Base-by-base conservation (phyloP, 2,329 filamentous ascomycete species). In the Botrytis porri region DNA sequence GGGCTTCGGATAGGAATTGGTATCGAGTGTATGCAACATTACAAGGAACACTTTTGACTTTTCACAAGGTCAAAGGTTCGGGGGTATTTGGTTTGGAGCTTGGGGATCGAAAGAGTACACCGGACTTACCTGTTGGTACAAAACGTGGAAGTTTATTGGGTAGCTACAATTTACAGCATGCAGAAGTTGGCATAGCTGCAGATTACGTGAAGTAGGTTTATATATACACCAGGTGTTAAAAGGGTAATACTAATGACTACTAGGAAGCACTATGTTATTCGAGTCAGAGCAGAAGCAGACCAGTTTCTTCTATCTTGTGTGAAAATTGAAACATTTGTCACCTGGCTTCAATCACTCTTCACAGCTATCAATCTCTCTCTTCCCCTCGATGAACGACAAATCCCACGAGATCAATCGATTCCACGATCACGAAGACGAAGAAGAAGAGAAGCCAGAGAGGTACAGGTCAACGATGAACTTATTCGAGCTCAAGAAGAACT, bases 321-420 rank as follows among this genome's bases (percentile, higher is more conserved):
- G 70, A 87, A 89, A 69, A 84, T 93, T 70, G 86, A 89, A 72
- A 88, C 86, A 0, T 92, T 93, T 80, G 85, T 93, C 74, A 86
- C 86, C 67, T 92, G 92, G 90, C 83, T 93, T 3, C 89, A 93
- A 78, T 84, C 85, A 4, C 83, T 93, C 16, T 92, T 90, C 78
- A 90, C 90, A n/a, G 91, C 90, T 64, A 92, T 94, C 74, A 90
- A 93, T 78, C 87, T 94, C 32, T 88, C 91, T 20, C 84, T 88
- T 0, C 88, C 91, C 1, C 86, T 94, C 57, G 92, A 94, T 76
- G 92, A 93, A 76, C 88, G 92, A 64, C 86, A 88, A 61, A 87
- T 90, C 70, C 88, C 89, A 4, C 83, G 86, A 60, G 89, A 90
- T 77, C 87, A 89, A 81, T 89, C 87, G 51, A 86, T 90, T 69